Evolutionary conservation across 176 grass and related monocot species (phyloP), one percentile per base, ranked within the genome.

Genomic region (Alopecurus myosuroides): DNA sequence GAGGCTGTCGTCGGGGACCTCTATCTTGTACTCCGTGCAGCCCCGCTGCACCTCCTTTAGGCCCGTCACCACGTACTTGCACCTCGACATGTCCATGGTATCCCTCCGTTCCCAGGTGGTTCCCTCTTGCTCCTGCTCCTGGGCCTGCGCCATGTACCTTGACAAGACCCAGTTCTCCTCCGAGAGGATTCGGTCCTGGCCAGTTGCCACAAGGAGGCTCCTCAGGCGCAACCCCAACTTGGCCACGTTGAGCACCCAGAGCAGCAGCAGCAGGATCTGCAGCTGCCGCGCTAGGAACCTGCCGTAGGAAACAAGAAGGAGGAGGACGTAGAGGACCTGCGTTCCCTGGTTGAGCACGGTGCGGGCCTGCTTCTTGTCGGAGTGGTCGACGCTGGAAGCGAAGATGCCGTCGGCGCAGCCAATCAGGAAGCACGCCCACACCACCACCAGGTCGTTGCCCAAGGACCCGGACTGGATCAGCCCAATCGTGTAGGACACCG

Each of bases 401-500:
- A 10, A 14, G 49, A 83, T 74, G 81, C 51, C n/a, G 68, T 83
- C 81, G 23, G 81, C 36, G 25, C 68, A 72, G 35, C 81, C 68
- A 15, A 83, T 17, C 1, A 83, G 81, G 51, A 74, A 83, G 81
- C 81, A 83, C 5, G 31, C 68, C 81, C 81, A 83, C 36, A 40
- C 81, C 0, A 74, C 68, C 0, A 74, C 30, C 13, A 83, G 52
- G 14, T 74, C 52, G 52, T 74, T 48, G 25, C 28, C 18, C 37
- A 74, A 83, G 18, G 66, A 45, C 1, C 33, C 50, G 5, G 80
- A 82, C 80, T 82, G 81, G 36, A 74, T 83, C 5, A 74, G 68
- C 15, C 81, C 81, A 1, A 83, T 62, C 0, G 81, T 83, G 69
- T 83, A 83, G 68, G 81, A 82, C 5, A 83, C 81, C 7, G 53